phyloP scores from a whole-genome alignment of 768 basidiomycete genomes.

The Leccinum obscurum region DNA sequence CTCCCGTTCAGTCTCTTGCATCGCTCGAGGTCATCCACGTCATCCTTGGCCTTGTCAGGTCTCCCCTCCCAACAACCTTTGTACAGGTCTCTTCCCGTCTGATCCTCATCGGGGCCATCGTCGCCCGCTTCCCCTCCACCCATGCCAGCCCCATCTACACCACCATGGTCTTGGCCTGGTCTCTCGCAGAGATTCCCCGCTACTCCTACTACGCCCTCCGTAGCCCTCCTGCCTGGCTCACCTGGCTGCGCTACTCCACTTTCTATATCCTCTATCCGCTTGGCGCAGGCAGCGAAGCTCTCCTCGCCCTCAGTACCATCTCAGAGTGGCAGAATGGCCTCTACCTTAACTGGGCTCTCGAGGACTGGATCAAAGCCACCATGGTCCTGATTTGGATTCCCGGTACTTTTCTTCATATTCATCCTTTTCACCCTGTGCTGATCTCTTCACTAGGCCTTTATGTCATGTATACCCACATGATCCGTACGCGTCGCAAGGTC shows the following conservation, averaged over 20 bases:
- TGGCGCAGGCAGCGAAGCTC: conserved; percentile 89
- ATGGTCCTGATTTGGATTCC: conserved; percentile 89
- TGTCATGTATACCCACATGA: conserved; percentile 61
- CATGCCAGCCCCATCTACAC: conserved; percentile 78
- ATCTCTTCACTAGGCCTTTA: conserved; percentile 41
- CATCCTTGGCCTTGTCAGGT: conserved; percentile 74
- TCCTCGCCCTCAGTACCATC: conserved; percentile 76
- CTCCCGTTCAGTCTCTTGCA: conserved; percentile 82
- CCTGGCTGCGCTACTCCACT: conserved; percentile 84
- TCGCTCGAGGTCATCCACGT: conserved; percentile 83
- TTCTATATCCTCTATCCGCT: conserved; percentile 94
- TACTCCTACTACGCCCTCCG: conserved; percentile 83
- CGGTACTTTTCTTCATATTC: conserved; percentile 46
- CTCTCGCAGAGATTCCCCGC: conserved; percentile 85
- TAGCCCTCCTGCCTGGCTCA: conserved; percentile 54
- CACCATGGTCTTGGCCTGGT: conserved; percentile 93
- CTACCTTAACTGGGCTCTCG: conserved; percentile 48
- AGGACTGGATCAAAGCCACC: conserved; percentile 56
- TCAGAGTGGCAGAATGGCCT: conserved; percentile 47
- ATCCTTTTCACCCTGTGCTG: not conserved
- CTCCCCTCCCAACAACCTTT: conserved; percentile 69
- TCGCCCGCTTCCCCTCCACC: conserved; percentile 39
- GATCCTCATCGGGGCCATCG: conserved; percentile 84
- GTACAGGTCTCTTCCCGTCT: conserved; percentile 83
- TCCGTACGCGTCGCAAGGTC: conserved; percentile 54